Conservation (phyloP, 148 eudicot species). For the Amaranthus cruentus region DNA sequence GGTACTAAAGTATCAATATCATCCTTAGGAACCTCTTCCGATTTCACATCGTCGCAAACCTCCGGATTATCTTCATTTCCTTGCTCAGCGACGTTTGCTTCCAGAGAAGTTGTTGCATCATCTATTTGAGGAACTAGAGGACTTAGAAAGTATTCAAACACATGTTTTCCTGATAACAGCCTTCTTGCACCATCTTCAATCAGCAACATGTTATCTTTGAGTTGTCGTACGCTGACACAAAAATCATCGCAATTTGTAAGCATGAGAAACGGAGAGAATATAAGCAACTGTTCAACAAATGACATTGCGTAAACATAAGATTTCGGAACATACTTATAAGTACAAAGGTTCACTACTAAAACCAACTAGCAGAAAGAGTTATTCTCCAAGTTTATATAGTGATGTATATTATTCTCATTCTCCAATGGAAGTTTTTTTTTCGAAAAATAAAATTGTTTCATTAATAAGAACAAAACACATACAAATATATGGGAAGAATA, state of each 20-base stretch:
- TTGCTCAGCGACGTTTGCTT: not conserved
- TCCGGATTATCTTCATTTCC: not conserved
- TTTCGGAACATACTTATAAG: too few species aligned
- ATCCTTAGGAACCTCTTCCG: slow-evolving; percentile 13
- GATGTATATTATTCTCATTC: too few species aligned
- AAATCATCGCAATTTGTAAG: not conserved
- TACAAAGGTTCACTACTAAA: too few species aligned
- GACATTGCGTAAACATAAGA: not conserved
- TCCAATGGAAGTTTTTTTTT: too few species aligned
- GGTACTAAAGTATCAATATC: slow-evolving; percentile 9
- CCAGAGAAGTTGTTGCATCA: not conserved
- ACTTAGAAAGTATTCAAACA: slow-evolving; percentile 24
- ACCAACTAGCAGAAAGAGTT: too few species aligned
- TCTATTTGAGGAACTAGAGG: slow-evolving; percentile 10
- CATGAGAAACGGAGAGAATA: not conserved
- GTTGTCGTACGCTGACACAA: slow-evolving; percentile 24
- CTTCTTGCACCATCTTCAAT: slow-evolving; percentile 19
- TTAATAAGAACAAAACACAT: too few species aligned
- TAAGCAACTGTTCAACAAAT: not conserved
- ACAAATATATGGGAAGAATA: too few species aligned
- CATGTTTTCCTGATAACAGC: slow-evolving; percentile 12
- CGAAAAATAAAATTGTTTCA: too few species aligned
- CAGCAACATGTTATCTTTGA: slow-evolving; percentile 19
- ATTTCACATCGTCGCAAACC: slow-evolving; percentile 12
- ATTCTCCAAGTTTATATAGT: too few species aligned